Conservation (phyloP, 345 rosid species). For the Sisymbrium irio region DNA sequence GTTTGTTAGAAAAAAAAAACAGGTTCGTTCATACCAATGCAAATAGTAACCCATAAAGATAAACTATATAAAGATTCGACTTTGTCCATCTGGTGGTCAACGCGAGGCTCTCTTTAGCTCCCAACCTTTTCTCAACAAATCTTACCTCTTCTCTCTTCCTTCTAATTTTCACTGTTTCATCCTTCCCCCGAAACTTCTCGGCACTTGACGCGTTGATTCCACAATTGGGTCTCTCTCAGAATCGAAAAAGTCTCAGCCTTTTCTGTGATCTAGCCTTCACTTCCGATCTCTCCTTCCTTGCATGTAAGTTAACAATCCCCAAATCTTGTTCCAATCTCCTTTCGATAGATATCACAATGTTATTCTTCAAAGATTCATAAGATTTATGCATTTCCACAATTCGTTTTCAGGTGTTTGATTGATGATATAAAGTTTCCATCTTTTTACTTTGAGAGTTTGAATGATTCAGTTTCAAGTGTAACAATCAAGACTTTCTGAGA, state of each 20-base stretch:
- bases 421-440: constrained; percentile 5
- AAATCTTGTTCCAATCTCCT: background rate
- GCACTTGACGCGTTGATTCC: background rate
- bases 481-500: background rate
- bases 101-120: constrained; percentile 10
- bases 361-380: background rate
- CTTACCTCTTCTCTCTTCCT: background rate
- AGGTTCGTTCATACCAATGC: background rate
- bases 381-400: background rate
- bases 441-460: background rate
- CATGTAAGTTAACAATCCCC: constrained; percentile 9
- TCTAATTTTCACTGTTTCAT: constrained; percentile 24
- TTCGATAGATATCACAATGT: constrained; percentile 4
- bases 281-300: constrained; percentile 4
- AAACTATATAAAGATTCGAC: background rate
- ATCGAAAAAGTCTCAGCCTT: background rate
- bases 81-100: constrained; percentile 20
- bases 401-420: constrained; percentile 13
- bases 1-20: background rate
- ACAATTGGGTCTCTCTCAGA: background rate
- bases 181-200: background rate
- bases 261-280: constrained; percentile 8
- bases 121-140: constrained; percentile 10
- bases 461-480: background rate
- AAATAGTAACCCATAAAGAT: too few relatives aligned